Evolutionary conservation across 345 rosid genomes (phyloP), one percentile per base, ranked within the genome.

Genomic region (Dipteronia sinensis): DNA sequence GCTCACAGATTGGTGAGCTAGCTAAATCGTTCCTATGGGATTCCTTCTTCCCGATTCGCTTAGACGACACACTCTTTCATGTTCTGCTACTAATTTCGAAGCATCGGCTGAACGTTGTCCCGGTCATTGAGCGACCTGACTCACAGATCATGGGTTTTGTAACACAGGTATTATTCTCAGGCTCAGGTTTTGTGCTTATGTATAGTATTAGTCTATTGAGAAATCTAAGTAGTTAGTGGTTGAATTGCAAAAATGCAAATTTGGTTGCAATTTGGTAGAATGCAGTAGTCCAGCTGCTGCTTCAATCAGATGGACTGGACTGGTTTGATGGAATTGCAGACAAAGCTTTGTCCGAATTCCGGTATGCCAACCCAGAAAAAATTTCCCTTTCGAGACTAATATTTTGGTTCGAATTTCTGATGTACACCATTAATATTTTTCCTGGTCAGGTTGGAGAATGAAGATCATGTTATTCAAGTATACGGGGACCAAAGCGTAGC

Each of bases 301-400:
- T 87, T 77, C 85, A 65, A 67, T 85, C 87, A 4, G 74, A 80
- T 63, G 89, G 87, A 67, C 77, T 87, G n/a, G 85, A 80, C 53
- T 86, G 88, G 87, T 87, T 87, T 17, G 88, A 88, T 16, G 13
- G 79, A 34, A 82, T 87, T 19, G 87, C 85, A 73, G 85, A 81
- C 38, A 87, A 77, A 51, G 71, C 85, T 40, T 40, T 87, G 56
- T 77, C 85, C 0, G 79, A 83, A 16, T 82, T 82, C 15, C 67
- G 79, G 84, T 84, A 82, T 0, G 19, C 13, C 19, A 62, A 63
- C 51, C 15, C 17, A 9, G 34, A 46, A 47, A 4, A 46, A 40
- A 23, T 51, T 19, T 15, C 19, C 6, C 38, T 34, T 34, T 34
- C 6, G 38, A 34, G 9, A 63, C 17, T 15, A 22, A 27, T 20